These are phyloP conservation scores for Cunninghamia lanceolata DNA, from an alignment of 75 land plant species.

Conservation along the genomic window DNA sequence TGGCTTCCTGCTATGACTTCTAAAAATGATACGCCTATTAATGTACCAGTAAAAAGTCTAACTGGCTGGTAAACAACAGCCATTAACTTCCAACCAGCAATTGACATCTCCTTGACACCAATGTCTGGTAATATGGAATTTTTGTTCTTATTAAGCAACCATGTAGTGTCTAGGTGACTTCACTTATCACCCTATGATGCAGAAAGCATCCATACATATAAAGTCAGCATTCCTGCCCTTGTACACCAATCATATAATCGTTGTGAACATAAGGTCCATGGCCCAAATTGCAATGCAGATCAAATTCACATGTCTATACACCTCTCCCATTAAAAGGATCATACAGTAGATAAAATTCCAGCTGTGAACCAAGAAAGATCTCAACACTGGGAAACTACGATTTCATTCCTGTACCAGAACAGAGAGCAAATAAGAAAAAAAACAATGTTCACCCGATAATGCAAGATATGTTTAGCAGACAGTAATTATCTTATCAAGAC, in stretches of 20 bases:
- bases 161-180: background rate
- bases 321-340: background rate
- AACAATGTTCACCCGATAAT: background rate
- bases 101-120: background rate
- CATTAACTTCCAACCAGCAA: conserved; percentile 9
- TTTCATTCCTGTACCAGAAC: background rate
- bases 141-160: background rate
- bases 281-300: background rate
- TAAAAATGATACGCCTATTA: background rate
- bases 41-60: background rate
- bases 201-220: background rate
- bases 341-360: background rate
- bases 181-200: background rate
- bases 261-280: background rate
- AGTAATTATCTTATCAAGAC: background rate
- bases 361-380: background rate
- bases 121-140: background rate
- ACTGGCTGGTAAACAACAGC: conserved; percentile 10
- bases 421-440: background rate
- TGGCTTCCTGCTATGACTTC: background rate
- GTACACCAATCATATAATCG: background rate
- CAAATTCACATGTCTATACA: background rate
- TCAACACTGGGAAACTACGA: background rate
- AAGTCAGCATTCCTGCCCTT: background rate
- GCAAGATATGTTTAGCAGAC: background rate